phyloP scores from a whole-genome alignment of 2,329 filamentous ascomycete species.

The Pseudocercospora musae region DNA sequence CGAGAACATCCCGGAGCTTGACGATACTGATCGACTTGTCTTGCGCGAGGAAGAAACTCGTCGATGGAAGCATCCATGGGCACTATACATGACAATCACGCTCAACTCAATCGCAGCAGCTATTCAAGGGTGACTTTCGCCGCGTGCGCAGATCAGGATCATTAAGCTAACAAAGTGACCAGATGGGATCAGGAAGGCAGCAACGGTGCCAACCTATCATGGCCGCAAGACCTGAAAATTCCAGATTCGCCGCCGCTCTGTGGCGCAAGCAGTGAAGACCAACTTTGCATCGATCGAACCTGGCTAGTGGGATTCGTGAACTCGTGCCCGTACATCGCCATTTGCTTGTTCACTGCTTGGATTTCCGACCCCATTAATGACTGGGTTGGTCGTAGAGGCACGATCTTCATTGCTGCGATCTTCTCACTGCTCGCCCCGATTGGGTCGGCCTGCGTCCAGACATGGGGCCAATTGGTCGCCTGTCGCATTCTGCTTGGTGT shows the following conservation, averaged over 20 bases:
- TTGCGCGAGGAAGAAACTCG: conserved; percentile 47
- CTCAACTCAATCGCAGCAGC: conserved; percentile 11
- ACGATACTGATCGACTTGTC: conserved; percentile 42
- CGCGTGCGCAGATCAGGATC: neutral
- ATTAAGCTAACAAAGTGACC: neutral
- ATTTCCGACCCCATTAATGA: conserved; percentile 49
- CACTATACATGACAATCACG: conserved; percentile 47
- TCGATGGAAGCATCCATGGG: conserved; percentile 50
- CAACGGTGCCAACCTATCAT: conserved; percentile 28
- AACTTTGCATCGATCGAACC: neutral
- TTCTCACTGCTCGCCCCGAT: conserved; percentile 60
- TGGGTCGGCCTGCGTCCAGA: conserved; percentile 60
- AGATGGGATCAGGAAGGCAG: conserved; percentile 30
- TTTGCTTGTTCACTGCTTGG: conserved; percentile 38
- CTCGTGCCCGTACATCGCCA: conserved; percentile 49
- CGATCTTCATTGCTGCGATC: conserved; percentile 37
- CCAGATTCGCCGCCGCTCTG: neutral
- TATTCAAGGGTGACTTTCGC: conserved; percentile 21
- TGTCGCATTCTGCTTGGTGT: conserved; percentile 70
- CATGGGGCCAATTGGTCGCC: conserved; percentile 68
- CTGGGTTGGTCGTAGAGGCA: conserved; percentile 34
- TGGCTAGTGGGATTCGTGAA: conserved; percentile 1
- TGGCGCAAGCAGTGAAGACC: neutral
- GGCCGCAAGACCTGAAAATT: conserved; percentile 22
- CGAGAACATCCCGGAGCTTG: conserved; percentile 48